Evolutionary conservation across 1,139 yeast species (phyloP).

Genomic region (Yamadazyma conglobata): DNA sequence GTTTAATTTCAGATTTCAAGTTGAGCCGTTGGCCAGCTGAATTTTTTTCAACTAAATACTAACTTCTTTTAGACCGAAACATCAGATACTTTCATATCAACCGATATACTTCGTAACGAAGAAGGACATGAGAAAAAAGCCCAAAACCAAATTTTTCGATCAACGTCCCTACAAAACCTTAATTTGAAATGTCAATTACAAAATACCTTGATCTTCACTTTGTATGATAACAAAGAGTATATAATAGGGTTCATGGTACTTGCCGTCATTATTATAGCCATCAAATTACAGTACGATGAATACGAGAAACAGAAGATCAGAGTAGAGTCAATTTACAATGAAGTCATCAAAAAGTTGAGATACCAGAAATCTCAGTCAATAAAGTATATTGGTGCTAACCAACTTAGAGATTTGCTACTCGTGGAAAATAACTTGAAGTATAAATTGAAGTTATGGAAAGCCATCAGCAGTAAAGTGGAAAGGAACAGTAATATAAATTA

Average conservation of each 20-base stretch:
- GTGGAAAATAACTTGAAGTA: slow-evolving; percentile 43
- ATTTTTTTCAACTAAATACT: slow-evolving; percentile 4
- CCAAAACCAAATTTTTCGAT: slow-evolving; percentile 57
- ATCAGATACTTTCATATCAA: slow-evolving; percentile 22
- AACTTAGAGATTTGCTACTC: slow-evolving; percentile 69
- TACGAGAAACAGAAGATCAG: slow-evolving; percentile 28
- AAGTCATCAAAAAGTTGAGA: slow-evolving; percentile 47
- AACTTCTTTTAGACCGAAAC: slow-evolving; percentile 27
- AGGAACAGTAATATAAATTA: slow-evolving; percentile 59
- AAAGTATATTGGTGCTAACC: slow-evolving; percentile 65
- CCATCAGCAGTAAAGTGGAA: slow-evolving; percentile 61
- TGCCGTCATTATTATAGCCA: slow-evolving; percentile 17
- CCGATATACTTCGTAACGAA: slow-evolving; percentile 23
- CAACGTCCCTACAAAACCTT: slow-evolving; percentile 67
- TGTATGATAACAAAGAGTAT: slow-evolving; percentile 39
- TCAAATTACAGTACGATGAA: slow-evolving; percentile 32
- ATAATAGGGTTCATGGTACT: slow-evolving; percentile 27
- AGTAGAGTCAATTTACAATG: slow-evolving; percentile 35
- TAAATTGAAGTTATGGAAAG: slow-evolving; percentile 57
- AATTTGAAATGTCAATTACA: slow-evolving; percentile 59
- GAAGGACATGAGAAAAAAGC: slow-evolving; percentile 23
- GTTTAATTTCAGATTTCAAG: slow-evolving; percentile 28
- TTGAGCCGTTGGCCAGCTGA: too few species aligned
- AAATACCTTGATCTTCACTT: slow-evolving; percentile 49
- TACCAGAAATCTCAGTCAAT: slow-evolving; percentile 29